These are phyloP conservation scores for Pigoraptor vietnamica DNA, from an alignment of 78 protist genomes.

Conservation along the genomic window DNA sequence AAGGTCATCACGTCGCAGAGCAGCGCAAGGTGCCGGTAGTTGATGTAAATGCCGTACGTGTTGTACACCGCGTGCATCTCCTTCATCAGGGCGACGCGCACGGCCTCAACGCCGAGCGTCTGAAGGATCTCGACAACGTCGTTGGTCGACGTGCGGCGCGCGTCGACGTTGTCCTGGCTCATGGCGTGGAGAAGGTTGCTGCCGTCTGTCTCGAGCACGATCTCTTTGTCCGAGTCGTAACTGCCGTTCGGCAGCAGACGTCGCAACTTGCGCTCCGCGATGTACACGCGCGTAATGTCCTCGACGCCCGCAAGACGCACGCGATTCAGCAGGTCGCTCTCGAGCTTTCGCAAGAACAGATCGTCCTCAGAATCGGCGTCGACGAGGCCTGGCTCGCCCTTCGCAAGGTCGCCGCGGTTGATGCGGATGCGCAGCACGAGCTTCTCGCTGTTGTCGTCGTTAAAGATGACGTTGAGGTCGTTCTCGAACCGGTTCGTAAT, in stretches of 20 bases:
- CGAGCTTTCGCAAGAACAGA: constrained; percentile 60
- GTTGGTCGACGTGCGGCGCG: constrained; percentile 76
- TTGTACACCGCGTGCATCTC: constrained; percentile 73
- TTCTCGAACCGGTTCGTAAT: constrained; percentile 42
- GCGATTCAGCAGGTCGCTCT: constrained; percentile 54
- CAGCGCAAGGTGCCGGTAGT: constrained; percentile 95
- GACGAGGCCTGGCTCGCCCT: neutral
- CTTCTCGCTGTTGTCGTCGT: constrained; percentile 82
- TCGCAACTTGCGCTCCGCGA: constrained; percentile 17
- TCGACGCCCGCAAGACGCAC: constrained; percentile 78
- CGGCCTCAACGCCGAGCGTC: constrained; percentile 98
- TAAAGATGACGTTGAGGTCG: constrained; percentile 47
- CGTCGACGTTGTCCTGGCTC: constrained; percentile 76
- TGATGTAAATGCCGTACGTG: constrained; percentile 94
- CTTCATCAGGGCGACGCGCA: constrained; percentile 71
- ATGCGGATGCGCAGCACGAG: constrained; percentile 76
- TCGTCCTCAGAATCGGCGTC: constrained; percentile 11
- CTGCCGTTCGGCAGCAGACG: neutral
- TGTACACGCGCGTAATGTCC: constrained; percentile 70
- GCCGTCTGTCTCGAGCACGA: constrained; percentile 89
- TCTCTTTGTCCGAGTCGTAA: constrained; percentile 29
- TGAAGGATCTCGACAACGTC: constrained; percentile 86
- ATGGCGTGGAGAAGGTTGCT: constrained; percentile 72
- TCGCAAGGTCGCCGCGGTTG: neutral
- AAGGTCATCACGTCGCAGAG: constrained; percentile 96